These are phyloP conservation scores for Candida verbasci DNA, from an alignment of 805 yeast species.

Conservation along the genomic window DNA sequence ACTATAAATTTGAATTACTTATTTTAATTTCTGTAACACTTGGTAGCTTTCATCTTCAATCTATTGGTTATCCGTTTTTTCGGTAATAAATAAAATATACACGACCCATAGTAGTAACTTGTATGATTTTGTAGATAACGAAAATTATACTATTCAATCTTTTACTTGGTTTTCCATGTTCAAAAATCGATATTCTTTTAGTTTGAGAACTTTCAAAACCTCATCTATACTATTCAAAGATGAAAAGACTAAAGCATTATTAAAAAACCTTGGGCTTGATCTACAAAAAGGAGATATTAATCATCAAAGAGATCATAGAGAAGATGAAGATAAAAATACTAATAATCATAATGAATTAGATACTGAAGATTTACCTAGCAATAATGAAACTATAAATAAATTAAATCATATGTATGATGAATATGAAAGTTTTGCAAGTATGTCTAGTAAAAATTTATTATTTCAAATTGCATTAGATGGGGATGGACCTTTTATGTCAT, in stretches of 20 bases:
- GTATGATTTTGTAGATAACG: too few species aligned
- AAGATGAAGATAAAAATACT: neutral
- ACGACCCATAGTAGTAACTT: too few species aligned
- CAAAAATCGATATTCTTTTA: neutral
- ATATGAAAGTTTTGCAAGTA: slow-evolving; percentile 13
- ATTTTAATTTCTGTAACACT: too few species aligned
- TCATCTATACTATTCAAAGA: slow-evolving; percentile 10
- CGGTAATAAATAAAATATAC: too few species aligned
- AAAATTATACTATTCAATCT: too few species aligned
- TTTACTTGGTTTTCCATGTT: too few species aligned
- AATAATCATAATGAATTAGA: neutral
- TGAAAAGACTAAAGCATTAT: slow-evolving; percentile 21
- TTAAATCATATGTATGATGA: slow-evolving; percentile 2
- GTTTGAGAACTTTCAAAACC: neutral
- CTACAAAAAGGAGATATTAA: slow-evolving; percentile 30
- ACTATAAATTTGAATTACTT: too few species aligned
- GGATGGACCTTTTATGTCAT: slow-evolving; percentile 30
- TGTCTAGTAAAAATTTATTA: slow-evolving; percentile 33
- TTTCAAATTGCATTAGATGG: slow-evolving; percentile 33
- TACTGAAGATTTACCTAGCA: neutral
- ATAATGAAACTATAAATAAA: neutral
- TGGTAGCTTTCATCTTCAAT: too few species aligned
- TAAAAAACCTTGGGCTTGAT: slow-evolving; percentile 27
- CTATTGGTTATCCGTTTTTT: neutral
- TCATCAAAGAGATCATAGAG: neutral